A percentile compares a stretch with the other conserved stretches of the same genome.
Conservation (phyloP, 1,139 yeast species). For the Yamadazyma songkhlaensis region DNA sequence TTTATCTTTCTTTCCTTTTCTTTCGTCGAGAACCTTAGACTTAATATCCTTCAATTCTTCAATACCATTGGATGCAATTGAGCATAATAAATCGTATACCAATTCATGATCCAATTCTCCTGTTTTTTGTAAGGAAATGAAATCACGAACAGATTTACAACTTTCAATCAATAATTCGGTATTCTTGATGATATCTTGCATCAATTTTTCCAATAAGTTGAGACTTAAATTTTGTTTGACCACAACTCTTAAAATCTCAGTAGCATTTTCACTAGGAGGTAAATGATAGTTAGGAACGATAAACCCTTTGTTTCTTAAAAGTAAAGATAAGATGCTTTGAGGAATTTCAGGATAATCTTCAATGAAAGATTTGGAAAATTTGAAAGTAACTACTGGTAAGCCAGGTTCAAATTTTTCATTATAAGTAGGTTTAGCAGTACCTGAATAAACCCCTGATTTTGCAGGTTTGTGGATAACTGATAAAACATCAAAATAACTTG, state of each 20-base stretch:
- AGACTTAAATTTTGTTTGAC: constrained; percentile 70
- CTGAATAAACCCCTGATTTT: constrained; percentile 16
- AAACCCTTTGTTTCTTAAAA: constrained; percentile 80
- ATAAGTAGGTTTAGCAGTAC: constrained; percentile 6
- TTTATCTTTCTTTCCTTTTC: constrained; percentile 21
- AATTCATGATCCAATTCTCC: constrained; percentile 20
- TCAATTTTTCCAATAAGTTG: constrained; percentile 69
- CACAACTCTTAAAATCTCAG: constrained; percentile 81
- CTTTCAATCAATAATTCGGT: constrained; percentile 51
- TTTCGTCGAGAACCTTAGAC: constrained; percentile 16
- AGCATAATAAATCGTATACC: constrained; percentile 32
- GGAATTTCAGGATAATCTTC: constrained; percentile 75
- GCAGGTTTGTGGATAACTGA: constrained; percentile 64
- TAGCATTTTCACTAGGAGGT: constrained; percentile 55
- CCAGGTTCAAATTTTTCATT: constrained; percentile 63
- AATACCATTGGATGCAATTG: constrained; percentile 39
- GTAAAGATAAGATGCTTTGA: constrained; percentile 70
- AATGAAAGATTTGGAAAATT: constrained; percentile 57
- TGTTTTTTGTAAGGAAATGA: constrained; percentile 16
- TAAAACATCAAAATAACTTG: constrained; percentile 68
- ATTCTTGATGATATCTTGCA: constrained; percentile 60
- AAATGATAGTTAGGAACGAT: constrained; percentile 88
- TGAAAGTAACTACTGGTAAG: constrained; percentile 87
- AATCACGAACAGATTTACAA: constrained; percentile 25
- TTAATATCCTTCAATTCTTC: constrained; percentile 27